Conservation (phyloP, 768 basidiomycete genomes). For the Stropharia rugosoannulata region DNA sequence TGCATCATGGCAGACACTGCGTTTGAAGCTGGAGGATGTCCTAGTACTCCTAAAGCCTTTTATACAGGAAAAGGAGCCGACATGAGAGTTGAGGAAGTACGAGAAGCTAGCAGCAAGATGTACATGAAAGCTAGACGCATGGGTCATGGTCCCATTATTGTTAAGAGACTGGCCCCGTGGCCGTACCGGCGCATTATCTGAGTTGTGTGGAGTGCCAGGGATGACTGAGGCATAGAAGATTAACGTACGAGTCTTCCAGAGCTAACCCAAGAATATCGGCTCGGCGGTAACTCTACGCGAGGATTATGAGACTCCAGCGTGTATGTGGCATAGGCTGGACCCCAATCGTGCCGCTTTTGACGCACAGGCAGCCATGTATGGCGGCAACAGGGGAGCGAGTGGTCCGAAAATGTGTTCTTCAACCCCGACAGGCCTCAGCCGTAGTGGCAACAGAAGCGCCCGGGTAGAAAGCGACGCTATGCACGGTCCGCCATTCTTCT, state of each 20-base stretch:
- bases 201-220: conserved; percentile 1
- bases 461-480: background rate
- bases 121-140: conserved; percentile 10
- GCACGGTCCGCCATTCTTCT: conserved; percentile 14
- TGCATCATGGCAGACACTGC: conserved; percentile 4
- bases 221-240: background rate
- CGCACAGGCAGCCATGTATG: background rate
- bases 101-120: conserved; percentile 10
- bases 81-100: conserved; percentile 2
- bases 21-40: background rate
- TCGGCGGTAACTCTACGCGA: background rate
- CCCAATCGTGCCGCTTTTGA: conserved; percentile 2
- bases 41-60: background rate
- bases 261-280: background rate
- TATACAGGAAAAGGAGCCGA: conserved; percentile 5
- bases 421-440: conserved; percentile 1
- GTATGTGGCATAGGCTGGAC: conserved; percentile 6
- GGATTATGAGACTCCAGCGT: conserved; percentile 1
- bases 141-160: conserved; percentile 4
- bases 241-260: conserved; percentile 12
- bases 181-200: conserved; percentile 13
- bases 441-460: conserved; percentile 9
- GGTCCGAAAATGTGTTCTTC: conserved; percentile 15
- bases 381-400: conserved; percentile 14
- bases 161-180: conserved; percentile 12